Base-by-base conservation (phyloP, 2,329 filamentous ascomycete species). In the Exophiala bonariae region DNA sequence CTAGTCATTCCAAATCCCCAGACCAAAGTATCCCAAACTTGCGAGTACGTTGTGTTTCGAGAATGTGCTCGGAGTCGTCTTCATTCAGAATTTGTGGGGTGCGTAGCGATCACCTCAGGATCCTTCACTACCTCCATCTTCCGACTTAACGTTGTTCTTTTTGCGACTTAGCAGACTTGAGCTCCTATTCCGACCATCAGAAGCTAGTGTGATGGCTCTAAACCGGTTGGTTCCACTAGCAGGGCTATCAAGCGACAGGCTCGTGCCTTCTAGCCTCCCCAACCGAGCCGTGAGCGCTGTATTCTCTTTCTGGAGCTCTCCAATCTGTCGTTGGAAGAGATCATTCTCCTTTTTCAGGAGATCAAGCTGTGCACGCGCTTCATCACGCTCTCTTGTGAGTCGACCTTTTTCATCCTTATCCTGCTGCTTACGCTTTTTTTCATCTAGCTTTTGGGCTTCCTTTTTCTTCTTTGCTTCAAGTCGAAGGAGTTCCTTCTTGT, bases 271-370 rank as follows among this genome's bases (percentile, higher is more conserved):
- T 13, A 56, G 61, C 59, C 65, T 72, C 4, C 73, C 73, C 41
- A 79, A 42, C 36, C 63, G 61, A 6, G 66, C 65, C 8, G 73
- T 73, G 44, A 84, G 59, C 26, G 61, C 65, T 11, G 76, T 79
- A 61, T 83, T 83, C 67, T 83, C 78, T 34, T 65, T 69, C 64
- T 83, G 79, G 62, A 83, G 57, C 30, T 75, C 74, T 22, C 72
- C 73, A 50, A 83, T 69, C 61, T 80, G 72, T 58, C 49, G 49
- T 3, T 36, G 50, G 13, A 49, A 47, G 35, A 50, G 48, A 16
- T 75, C 71, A 9, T 73, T 66, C 57, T 77, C 79, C 37, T 72
- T 66, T 50, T 73, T 72, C 20, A 77, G 59, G 11, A 69, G 63
- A 1, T 66, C 63, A 7, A 80, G 59, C 46, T 75, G 73, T 30